Evolutionary conservation across 495 filamentous ascomycete species (phyloP), one percentile per base, ranked within the genome.

Genomic region (Aspergillus nanangensis): DNA sequence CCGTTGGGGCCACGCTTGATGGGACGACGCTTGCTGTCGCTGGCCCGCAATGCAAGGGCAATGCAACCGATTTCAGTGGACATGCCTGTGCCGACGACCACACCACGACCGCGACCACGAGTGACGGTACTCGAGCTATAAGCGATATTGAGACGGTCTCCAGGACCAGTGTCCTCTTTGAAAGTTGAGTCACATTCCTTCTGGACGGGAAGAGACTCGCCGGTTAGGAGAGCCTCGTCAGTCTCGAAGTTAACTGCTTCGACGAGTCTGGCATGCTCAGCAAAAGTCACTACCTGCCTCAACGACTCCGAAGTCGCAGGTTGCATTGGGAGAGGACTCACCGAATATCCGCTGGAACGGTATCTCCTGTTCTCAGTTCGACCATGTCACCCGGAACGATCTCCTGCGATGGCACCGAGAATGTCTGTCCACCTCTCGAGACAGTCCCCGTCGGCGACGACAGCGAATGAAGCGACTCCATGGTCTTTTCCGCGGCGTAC

Each of bases 331-430:
- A 10, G 37, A n/a, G n/a, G 20, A 50, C 67, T 37, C 44, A 73
- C 67, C 70, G 53, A 33, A 72, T 37, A 60, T 92, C 88, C 13
- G 88, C 88, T 11, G 88, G 88, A 3, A 92, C 78, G 3, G 84
- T 89, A 63, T 92, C 88, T 27, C 88, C 88, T 53, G 87, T 87
- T 72, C 87, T 89, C 39, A 94, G 62, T 38, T 84, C 74, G 31
- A 89, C 71, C 55, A 92, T 77, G 60, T 84, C 81, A 20, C 82
- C 82, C 4, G 76, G 78, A 3, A 84, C 79, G 34, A 80, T 67
- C 45, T 80, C 77, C 18, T 56, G 60, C 9, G 78, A 75, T 10
- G 76, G 68, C 15, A 85, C 62, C n/a, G 66, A 78, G 29, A 68
- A 40, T 41, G 68, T 70, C 44, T 75, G 63, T 0, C 76, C 75